phyloP scores from a whole-genome alignment of 257 asterid genomes.

The Capsicum rhomboideum region DNA sequence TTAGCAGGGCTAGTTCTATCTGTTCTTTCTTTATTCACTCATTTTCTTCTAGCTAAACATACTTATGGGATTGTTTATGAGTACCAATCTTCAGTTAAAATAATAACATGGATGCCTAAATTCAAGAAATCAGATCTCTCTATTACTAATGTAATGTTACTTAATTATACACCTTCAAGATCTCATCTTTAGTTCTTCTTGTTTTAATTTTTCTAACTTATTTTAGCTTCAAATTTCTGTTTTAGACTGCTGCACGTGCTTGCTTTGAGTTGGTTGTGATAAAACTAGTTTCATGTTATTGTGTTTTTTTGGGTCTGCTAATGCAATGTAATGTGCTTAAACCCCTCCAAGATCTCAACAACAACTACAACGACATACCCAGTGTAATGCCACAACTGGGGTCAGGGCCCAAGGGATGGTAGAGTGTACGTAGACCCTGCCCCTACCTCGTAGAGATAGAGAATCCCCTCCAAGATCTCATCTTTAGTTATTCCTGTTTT shows the following conservation, averaged over 20 bases:
- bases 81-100: slow-evolving; percentile 75
- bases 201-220: not conserved
- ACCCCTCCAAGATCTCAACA: slow-evolving; percentile 35
- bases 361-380: no score
- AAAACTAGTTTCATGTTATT: not conserved
- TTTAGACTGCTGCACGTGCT: not conserved
- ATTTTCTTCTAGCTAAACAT: slow-evolving; percentile 83
- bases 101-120: slow-evolving; percentile 90
- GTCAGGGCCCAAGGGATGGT: no score
- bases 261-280: not conserved
- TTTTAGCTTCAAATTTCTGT: not conserved
- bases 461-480: slow-evolving; percentile 12
- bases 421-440: no score
- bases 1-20: slow-evolving; percentile 74
- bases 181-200: slow-evolving; percentile 23
- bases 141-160: slow-evolving; percentile 37
- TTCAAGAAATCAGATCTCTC: slow-evolving; percentile 51
- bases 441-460: no score
- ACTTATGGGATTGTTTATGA: slow-evolving; percentile 60
- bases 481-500: slow-evolving; percentile 5
- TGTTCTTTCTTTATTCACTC: slow-evolving; percentile 68
- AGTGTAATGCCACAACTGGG: no score
- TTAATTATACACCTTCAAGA: not conserved
- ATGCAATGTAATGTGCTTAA: not conserved
- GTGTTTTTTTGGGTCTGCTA: not conserved